Conservation (phyloP, 805 yeast genomes). For the Saccharomycopsis lassenensis region DNA sequence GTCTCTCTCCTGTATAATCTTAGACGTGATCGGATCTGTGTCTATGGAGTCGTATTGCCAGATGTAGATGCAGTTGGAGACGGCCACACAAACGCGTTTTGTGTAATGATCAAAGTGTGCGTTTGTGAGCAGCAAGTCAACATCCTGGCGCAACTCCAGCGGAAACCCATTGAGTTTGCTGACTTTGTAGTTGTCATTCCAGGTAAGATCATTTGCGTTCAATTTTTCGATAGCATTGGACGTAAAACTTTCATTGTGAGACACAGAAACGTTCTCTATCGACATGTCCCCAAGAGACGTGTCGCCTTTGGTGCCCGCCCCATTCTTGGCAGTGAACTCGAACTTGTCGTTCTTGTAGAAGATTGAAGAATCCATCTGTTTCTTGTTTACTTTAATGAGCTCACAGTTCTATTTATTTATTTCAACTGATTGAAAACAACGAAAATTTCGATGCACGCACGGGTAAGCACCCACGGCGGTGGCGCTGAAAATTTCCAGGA, state of each 20-base stretch:
- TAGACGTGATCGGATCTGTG: slow-evolving; percentile 42
- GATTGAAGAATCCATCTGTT: too few species aligned
- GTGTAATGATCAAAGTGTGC: slow-evolving; percentile 40
- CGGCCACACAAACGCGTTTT: slow-evolving; percentile 36
- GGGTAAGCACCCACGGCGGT: too few species aligned
- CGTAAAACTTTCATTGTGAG: slow-evolving; percentile 1
- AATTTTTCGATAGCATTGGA: background rate
- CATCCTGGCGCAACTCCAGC: slow-evolving; percentile 15
- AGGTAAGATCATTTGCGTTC: slow-evolving; percentile 38
- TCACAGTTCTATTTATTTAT: too few species aligned
- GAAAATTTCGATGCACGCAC: too few species aligned
- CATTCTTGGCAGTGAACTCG: slow-evolving; percentile 1
- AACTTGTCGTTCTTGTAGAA: background rate
- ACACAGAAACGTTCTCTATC: too few species aligned
- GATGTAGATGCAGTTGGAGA: slow-evolving; percentile 37
- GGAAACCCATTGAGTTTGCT: slow-evolving; percentile 49
- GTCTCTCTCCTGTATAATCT: slow-evolving; percentile 32
- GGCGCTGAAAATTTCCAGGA: too few species aligned
- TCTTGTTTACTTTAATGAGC: too few species aligned
- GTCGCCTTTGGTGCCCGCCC: slow-evolving; percentile 13
- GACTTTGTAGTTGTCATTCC: slow-evolving; percentile 47
- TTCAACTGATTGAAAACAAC: too few species aligned
- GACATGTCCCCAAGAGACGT: too few species aligned
- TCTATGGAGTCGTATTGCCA: slow-evolving; percentile 64
- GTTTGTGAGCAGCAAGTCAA: slow-evolving; percentile 18